Percentiles rank a stretch among this genome's conserved stretches.
These are phyloP conservation scores for Petunia hybrid DNA, from an alignment of 305 asterid genomes.

Conservation along the genomic window DNA sequence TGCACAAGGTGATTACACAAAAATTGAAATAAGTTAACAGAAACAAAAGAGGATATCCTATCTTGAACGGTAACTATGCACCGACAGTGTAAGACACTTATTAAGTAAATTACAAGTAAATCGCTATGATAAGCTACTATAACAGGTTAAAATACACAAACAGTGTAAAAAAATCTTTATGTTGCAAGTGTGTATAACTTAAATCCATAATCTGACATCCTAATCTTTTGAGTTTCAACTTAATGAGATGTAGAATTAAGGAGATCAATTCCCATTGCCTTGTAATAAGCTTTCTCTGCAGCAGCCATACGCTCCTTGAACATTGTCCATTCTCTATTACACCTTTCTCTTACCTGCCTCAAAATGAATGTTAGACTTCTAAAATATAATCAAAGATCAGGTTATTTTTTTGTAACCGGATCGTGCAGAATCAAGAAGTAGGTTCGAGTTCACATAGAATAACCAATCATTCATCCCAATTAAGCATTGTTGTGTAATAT, in stretches of 20 bases:
- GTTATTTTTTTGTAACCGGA: neutral
- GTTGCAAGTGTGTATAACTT: neutral
- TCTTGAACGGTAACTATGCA: neutral
- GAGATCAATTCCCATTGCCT: slow-evolving; percentile 64
- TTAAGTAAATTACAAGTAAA: neutral
- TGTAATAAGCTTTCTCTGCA: slow-evolving; percentile 70
- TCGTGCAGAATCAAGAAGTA: neutral
- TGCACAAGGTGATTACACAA: neutral
- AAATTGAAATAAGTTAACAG: too few relatives aligned
- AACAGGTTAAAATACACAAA: neutral
- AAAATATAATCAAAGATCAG: neutral
- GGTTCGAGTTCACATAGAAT: neutral
- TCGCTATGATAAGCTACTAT: neutral
- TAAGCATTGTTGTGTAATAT: neutral
- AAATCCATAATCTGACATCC: neutral
- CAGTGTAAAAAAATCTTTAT: neutral
- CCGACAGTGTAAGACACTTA: neutral
- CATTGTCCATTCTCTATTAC: slow-evolving; percentile 77
- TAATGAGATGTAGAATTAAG: slow-evolving; percentile 60
- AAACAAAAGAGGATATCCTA: too few relatives aligned
- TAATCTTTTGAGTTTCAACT: slow-evolving; percentile 28
- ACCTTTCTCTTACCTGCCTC: slow-evolving; percentile 79
- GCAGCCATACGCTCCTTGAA: slow-evolving; percentile 70
- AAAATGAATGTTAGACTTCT: neutral
- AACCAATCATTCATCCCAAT: neutral